These are phyloP conservation scores for Fusarium verticillioides DNA, from an alignment of 2,329 filamentous ascomycete genomes.

Conservation along the genomic window DNA sequence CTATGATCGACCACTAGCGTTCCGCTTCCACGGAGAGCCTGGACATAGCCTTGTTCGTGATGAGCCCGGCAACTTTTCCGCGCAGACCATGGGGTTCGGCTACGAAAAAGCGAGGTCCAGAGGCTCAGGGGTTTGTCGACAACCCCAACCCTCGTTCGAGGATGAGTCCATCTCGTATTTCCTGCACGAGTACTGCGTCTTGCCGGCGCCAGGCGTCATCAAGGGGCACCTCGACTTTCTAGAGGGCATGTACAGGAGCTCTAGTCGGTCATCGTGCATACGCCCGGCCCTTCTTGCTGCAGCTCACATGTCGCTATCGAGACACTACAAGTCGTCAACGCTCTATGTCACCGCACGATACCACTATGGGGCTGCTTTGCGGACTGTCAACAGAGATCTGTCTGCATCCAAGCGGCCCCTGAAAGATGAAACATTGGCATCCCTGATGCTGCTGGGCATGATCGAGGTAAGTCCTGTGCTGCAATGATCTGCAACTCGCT, in stretches of 20 bases:
- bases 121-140: conserved; percentile 4
- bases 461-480: conserved; percentile 16
- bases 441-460: conserved; percentile 32
- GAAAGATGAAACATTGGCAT: conserved; percentile 25
- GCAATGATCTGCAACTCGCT: conserved; percentile 1
- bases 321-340: conserved; percentile 30
- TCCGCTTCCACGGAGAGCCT: conserved; percentile 33
- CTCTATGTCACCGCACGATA: conserved; percentile 26
- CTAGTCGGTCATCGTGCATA: conserved; percentile 19
- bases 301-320: conserved; percentile 28
- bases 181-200: conserved; percentile 21
- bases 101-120: background rate
- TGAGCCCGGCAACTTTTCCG: background rate
- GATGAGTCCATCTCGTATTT: conserved; percentile 27
- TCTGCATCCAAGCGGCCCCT: conserved; percentile 12
- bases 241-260: conserved; percentile 14
- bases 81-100: background rate
- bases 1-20: conserved; percentile 29
- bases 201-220: conserved; percentile 11
- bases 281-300: conserved; percentile 23
- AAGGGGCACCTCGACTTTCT: conserved; percentile 28
- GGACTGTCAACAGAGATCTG: conserved; percentile 26
- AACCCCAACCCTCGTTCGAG: conserved; percentile 33
- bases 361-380: conserved; percentile 23
- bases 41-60: conserved; percentile 19